Evolutionary conservation across 805 yeast species (phyloP), one percentile per base, ranked within the genome.

Genomic region (Teunomyces gatunensis): DNA sequence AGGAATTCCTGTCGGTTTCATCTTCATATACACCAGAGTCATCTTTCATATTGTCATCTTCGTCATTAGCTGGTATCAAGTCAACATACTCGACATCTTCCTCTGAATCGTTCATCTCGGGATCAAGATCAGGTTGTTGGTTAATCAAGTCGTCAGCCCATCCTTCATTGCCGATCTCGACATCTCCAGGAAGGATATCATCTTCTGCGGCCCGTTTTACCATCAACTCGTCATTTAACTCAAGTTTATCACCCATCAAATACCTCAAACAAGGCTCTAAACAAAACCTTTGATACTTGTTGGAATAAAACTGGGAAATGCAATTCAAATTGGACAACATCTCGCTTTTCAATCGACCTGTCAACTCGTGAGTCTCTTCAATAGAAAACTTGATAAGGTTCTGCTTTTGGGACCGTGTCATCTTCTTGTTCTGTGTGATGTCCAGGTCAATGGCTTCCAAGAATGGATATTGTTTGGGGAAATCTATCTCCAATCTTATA

Each of bases 341-440:
- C 29, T 77, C 83, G 20, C 69, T 69, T 25, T 79, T 69, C 20
- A 78, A 75, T 0, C 69, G 74, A 0, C 73, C 60, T 0, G 77
- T 68, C 28, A 89, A 59, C 35, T 87, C 92, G 45, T 84, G 84
- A 33, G 89, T 89, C 49, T 87, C 92, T 61, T 92, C 97, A 33
- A 92, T 79, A 13, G 71, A 73, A 54, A 87, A 85, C 11, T 62
- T 63, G 7, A 72, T 58, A 28, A 50, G 46, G 42, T 61, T 61
- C 5, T 53, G 52, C 39, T 59, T 64, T 27, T 57, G 61, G 4
- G 53, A 49, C 42, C 53, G 55, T 12, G 45, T 53, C 7, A 57
- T 42, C 39, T 51, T 55, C 34, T 58, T 59, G 2, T 53, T 29
- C 12, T 10, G 42, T 10, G 53, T 44, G 11, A 42, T 32, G 2